Evolutionary conservation across 106 monocot species (phyloP).

Genomic region (Dioscorea alata): DNA sequence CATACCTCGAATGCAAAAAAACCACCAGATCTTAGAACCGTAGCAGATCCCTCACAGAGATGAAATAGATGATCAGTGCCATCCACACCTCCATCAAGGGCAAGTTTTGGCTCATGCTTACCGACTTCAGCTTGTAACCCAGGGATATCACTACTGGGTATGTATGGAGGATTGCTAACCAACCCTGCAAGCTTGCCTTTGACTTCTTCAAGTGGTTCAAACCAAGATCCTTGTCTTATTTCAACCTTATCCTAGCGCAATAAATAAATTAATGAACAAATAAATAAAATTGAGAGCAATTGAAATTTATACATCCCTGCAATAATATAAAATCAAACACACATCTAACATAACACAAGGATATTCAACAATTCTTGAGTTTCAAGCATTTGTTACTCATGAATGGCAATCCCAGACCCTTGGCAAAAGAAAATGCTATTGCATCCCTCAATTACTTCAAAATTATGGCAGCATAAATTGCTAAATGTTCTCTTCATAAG

Average conservation of each 20-base stretch:
- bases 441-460: too few relatives aligned
- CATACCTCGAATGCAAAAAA: constrained; percentile 98
- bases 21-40: constrained; percentile 63
- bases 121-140: constrained; percentile 87
- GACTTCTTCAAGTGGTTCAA: constrained; percentile 72
- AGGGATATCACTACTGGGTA: constrained; percentile 65
- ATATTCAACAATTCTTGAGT: not conserved
- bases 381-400: not conserved
- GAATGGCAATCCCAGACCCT: not conserved
- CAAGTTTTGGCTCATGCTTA: constrained; percentile 71
- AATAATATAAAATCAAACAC: not conserved
- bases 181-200: constrained; percentile 67
- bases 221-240: constrained; percentile 86
- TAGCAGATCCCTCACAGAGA: constrained; percentile 67
- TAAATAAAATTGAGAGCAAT: not conserved
- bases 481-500: too few relatives aligned
- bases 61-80: constrained; percentile 75
- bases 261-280: not conserved
- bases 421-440: too few relatives aligned
- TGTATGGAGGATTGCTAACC: constrained; percentile 94
- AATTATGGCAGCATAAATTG: too few relatives aligned
- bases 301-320: not conserved
- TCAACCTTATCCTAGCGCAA: constrained; percentile 63
- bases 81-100: constrained; percentile 77
- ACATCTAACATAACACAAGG: not conserved